phyloP scores from a whole-genome alignment of 306 rosid genomes.

The Coriaria nepalensis region DNA sequence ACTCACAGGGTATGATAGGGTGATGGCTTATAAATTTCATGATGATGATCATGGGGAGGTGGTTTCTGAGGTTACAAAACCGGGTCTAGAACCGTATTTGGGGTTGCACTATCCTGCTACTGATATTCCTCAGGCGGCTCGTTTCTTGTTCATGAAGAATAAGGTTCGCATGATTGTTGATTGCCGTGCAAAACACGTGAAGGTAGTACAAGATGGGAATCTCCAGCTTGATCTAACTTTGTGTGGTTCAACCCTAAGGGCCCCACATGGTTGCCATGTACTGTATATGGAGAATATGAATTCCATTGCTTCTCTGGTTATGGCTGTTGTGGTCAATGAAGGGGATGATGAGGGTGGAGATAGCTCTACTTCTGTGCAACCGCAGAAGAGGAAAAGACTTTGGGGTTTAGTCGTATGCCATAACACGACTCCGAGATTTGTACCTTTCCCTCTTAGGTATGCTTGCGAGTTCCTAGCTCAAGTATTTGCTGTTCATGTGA shows the following conservation, averaged over 20 bases:
- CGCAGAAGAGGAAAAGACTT: constrained; percentile 71
- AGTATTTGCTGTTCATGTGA: constrained; percentile 92
- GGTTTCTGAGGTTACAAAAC: constrained; percentile 66
- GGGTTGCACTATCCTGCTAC: constrained; percentile 96
- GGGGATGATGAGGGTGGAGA: constrained; percentile 57
- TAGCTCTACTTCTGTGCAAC: constrained; percentile 38
- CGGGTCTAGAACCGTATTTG: constrained; percentile 73
- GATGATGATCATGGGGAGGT: constrained; percentile 98
- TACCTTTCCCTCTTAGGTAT: constrained; percentile 95
- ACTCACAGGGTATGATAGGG: constrained; percentile 95
- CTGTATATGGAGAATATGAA: constrained; percentile 85
- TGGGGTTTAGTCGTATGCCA: constrained; percentile 99
- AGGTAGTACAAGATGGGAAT: constrained; percentile 74
- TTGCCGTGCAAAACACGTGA: constrained; percentile 66
- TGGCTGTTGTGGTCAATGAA: constrained; percentile 89
- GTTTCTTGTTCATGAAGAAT: constrained; percentile 81
- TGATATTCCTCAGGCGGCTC: constrained; percentile 89
- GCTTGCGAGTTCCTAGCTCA: constrained; percentile 95
- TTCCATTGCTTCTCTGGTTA: constrained; percentile 80
- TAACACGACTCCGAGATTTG: constrained; percentile 75
- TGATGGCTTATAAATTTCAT: constrained; percentile 95
- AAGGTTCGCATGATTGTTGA: constrained; percentile 92
- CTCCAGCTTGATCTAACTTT: constrained; percentile 62
- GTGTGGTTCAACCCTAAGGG: constrained; percentile 88
- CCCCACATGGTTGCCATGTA: constrained; percentile 82